These are phyloP conservation scores for Hortaea werneckii DNA, from an alignment of 2,329 filamentous ascomycete genomes.

Conservation along the genomic window DNA sequence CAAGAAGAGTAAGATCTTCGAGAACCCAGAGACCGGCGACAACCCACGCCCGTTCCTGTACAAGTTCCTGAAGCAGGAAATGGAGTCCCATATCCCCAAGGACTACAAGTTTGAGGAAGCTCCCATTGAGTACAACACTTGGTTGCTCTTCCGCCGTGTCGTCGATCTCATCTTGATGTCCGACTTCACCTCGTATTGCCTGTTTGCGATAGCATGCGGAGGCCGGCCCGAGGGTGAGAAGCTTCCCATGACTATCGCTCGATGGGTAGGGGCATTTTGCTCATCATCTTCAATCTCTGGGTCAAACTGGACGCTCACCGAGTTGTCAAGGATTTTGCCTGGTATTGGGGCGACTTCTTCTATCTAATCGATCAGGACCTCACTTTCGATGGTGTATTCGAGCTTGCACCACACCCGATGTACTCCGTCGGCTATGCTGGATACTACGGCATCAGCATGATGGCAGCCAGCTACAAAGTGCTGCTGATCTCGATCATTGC, in stretches of 20 bases:
- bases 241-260: constrained; percentile 54
- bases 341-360: constrained; percentile 99
- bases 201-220: constrained; percentile 85
- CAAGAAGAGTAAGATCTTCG: constrained; percentile 74
- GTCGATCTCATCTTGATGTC: constrained; percentile 98
- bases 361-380: constrained; percentile 95
- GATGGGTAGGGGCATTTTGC: constrained; percentile 70
- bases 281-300: constrained; percentile 94
- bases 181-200: constrained; percentile 93
- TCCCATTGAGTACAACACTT: constrained; percentile 97
- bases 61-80: constrained; percentile 71
- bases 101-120: constrained; percentile 92
- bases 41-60: constrained; percentile 79
- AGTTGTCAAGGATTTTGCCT: constrained; percentile 97
- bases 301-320: constrained; percentile 96
- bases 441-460: constrained; percentile 96
- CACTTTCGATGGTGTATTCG: constrained; percentile 96
- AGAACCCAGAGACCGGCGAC: constrained; percentile 66
- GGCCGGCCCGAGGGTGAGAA: constrained; percentile 65
- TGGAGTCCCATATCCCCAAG: constrained; percentile 86
- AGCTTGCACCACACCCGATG: constrained; percentile 98
- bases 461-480: constrained; percentile 96
- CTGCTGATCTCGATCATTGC: constrained; percentile 93
- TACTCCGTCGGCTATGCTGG: constrained; percentile 97
- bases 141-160: constrained; percentile 88